These are phyloP conservation scores for Xylariaceae sp. DNA, from an alignment of 2,329 filamentous ascomycete genomes.

Conservation along the genomic window DNA sequence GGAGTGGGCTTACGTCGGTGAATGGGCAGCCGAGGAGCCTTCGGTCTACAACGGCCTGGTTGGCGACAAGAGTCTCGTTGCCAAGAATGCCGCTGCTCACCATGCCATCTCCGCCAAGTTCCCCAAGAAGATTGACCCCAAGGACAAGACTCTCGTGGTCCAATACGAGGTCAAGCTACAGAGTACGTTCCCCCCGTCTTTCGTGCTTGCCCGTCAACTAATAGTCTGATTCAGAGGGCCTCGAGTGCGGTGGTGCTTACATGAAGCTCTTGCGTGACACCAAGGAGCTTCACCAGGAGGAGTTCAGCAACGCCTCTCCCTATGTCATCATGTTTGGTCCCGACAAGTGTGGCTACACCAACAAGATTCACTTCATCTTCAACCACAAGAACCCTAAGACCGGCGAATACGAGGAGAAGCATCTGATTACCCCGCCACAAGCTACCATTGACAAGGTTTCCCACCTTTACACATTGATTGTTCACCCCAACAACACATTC, in stretches of 20 bases:
- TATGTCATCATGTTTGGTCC: constrained; percentile 99
- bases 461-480: constrained; percentile 92
- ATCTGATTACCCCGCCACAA: constrained; percentile 76
- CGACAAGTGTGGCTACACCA: constrained; percentile 98
- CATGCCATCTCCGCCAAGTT: constrained; percentile 99
- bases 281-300: constrained; percentile 91
- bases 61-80: constrained; percentile 91
- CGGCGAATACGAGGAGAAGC: constrained; percentile 99
- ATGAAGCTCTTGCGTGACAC: constrained; percentile 98
- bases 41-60: constrained; percentile 84
- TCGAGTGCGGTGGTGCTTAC: constrained; percentile 98
- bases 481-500: constrained; percentile 94
- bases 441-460: constrained; percentile 89
- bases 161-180: constrained; percentile 99
- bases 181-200: constrained; percentile 56
- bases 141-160: constrained; percentile 92
- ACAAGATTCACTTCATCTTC: constrained; percentile 99
- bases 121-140: constrained; percentile 93
- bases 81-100: constrained; percentile 97
- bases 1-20: constrained; percentile 96
- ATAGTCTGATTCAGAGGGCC: constrained; percentile 60
- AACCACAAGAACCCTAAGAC: constrained; percentile 99
- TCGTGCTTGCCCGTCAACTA: constrained; percentile 25
- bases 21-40: constrained; percentile 96
- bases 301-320: constrained; percentile 95